Evolutionary conservation across 1,139 yeast species (phyloP), one percentile per base, ranked within the genome.

Genomic region (Zygotorulaspora mrakii): DNA sequence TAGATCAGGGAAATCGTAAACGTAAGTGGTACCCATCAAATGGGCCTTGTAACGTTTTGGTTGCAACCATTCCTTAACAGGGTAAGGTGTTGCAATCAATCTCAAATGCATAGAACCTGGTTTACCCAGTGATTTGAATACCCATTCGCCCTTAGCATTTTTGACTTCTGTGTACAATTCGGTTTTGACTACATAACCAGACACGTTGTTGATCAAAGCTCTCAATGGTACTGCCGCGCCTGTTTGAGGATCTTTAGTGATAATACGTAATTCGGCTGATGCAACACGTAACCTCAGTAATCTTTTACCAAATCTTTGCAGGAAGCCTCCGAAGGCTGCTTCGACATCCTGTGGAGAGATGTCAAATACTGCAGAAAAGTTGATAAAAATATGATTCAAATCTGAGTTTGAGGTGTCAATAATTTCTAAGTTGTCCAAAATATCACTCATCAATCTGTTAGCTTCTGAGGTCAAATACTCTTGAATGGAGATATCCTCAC

Each of bases 41-140:
- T 91, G 97, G 35, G 98, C 98, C 71, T 84, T 86, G 73, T 94
- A 94, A 70, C 98, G 88, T 69, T 91, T 91, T 57, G 97, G 96
- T 72, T 91, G 98, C 59, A 91, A 76, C 69, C 95, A 89, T 69
- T 91, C 98, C 73, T 91, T 91, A 29, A 94, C 95, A 43, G 97
- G 94, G 63, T 91, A 94, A 40, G 97, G 96, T 39, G 96, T 85
- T 34, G 91, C 84, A 57, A 91, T 88, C 39, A 96, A 83, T 68
- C 97, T 82, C 70, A 91, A 74, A 63, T 91, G 98, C 98, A 91
- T 91, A 20, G 94, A 77, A 24, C 98, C 98, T 40, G 96, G 95
- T 52, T 79, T 76, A 42, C 95, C 96, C 62, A 91, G 76, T 4
- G 96, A 86, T 69, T 87, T 88, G 79, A 89, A 91, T 20, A 91